Percentiles rank a stretch among this genome's conserved stretches.
phyloP scores from a whole-genome alignment of 192 early-diverging fungal species.

The Spizellomyces sp. region DNA sequence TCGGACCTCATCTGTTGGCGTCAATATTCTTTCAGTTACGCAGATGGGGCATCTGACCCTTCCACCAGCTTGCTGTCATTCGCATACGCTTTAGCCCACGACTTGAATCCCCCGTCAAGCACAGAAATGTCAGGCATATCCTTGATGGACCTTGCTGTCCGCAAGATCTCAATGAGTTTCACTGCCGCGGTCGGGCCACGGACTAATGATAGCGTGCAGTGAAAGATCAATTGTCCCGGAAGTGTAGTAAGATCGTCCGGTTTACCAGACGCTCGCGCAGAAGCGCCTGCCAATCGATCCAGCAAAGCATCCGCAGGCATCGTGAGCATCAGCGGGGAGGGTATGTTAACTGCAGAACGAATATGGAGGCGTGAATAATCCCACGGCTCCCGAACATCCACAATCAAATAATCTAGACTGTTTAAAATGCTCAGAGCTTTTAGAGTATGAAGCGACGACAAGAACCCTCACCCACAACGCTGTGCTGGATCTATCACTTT shows the following conservation, averaged over 20 bases:
- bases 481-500: no score
- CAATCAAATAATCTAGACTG: conserved; percentile 28
- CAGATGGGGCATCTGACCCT: not conserved
- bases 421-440: not conserved
- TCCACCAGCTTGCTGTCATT: not conserved
- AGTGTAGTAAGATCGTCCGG: not conserved
- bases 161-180: not conserved
- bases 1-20: no score
- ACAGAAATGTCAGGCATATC: not conserved
- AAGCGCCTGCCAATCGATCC: not conserved
- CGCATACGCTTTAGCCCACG: not conserved
- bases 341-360: conserved; percentile 21
- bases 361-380: conserved; percentile 25
- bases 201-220: conserved; percentile 20
- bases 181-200: conserved; percentile 19
- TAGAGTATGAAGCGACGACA: not conserved
- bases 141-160: not conserved
- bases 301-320: conserved; percentile 4
- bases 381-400: conserved; percentile 29
- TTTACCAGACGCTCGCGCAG: no score
- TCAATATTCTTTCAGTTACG: no score
- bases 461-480: no score
- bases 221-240: conserved; percentile 14
- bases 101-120: conserved; percentile 9
- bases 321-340: not conserved